These are phyloP conservation scores for Vanrija sp. DNA, from an alignment of 1,284 basidiomycete genomes.

Conservation along the genomic window DNA sequence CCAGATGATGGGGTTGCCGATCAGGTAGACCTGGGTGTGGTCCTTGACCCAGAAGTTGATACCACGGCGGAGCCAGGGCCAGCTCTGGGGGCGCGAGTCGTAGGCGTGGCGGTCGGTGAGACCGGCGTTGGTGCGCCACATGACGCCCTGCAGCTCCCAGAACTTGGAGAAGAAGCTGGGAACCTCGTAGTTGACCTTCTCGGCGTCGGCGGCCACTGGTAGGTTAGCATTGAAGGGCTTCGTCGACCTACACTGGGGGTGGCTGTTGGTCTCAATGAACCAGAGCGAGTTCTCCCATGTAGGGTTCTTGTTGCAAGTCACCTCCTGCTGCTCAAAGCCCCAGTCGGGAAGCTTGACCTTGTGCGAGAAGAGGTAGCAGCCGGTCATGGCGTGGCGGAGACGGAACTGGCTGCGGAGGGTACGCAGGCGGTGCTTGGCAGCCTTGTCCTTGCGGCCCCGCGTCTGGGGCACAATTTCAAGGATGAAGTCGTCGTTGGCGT, in stretches of 20 bases:
- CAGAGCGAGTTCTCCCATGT: slow-evolving; percentile 85
- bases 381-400: slow-evolving; percentile 77
- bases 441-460: slow-evolving; percentile 56
- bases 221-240: slow-evolving; percentile 16
- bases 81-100: slow-evolving; percentile 83
- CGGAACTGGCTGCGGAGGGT: slow-evolving; percentile 81
- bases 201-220: slow-evolving; percentile 65
- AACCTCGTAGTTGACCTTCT: slow-evolving; percentile 79
- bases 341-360: slow-evolving; percentile 96
- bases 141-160: slow-evolving; percentile 84
- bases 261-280: slow-evolving; percentile 84
- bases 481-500: slow-evolving; percentile 92
- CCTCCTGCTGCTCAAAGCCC: slow-evolving; percentile 96
- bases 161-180: slow-evolving; percentile 89
- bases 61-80: slow-evolving; percentile 85
- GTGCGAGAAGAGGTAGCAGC: slow-evolving; percentile 97
- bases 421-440: slow-evolving; percentile 66
- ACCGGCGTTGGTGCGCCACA: slow-evolving; percentile 98
- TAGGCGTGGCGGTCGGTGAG: slow-evolving; percentile 91
- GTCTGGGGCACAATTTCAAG: slow-evolving; percentile 70
- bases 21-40: slow-evolving; percentile 87
- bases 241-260: slow-evolving; percentile 64
- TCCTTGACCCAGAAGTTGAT: slow-evolving; percentile 99
- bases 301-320: slow-evolving; percentile 96
- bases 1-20: slow-evolving; percentile 94